phyloP scores from a whole-genome alignment of 495 filamentous ascomycete species.

The Penicillium cinerascens region DNA sequence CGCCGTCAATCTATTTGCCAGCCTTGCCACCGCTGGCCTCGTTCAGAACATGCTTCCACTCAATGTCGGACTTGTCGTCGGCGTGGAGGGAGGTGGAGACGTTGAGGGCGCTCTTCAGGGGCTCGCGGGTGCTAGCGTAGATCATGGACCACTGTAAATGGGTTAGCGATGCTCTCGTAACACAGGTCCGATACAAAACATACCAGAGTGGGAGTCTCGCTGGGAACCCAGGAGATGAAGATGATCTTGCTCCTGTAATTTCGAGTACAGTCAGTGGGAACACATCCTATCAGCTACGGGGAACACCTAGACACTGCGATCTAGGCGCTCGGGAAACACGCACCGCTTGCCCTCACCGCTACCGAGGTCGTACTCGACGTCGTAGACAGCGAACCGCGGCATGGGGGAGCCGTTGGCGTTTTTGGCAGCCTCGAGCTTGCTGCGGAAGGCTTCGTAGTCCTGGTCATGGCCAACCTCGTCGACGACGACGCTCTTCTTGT shows the following conservation, averaged over 20 bases:
- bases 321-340: constrained; percentile 5
- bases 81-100: constrained; percentile 83
- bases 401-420: constrained; percentile 61
- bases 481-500: constrained; percentile 86
- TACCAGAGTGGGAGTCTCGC: constrained; percentile 78
- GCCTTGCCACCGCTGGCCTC: constrained; percentile 75
- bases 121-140: constrained; percentile 93
- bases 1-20: constrained; percentile 33
- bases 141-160: constrained; percentile 66
- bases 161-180: constrained; percentile 21
- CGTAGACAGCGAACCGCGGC: constrained; percentile 91
- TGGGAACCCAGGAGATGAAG: constrained; percentile 91
- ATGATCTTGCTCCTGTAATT: constrained; percentile 82
- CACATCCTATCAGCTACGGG: background rate
- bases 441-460: constrained; percentile 74
- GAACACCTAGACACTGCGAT: background rate
- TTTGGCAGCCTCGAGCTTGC: constrained; percentile 68
- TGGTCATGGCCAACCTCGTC: constrained; percentile 63
- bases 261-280: constrained; percentile 10
- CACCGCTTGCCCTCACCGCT: constrained; percentile 81
- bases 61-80: constrained; percentile 87
- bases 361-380: constrained; percentile 78
- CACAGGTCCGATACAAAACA: constrained; percentile 28
- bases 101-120: constrained; percentile 81
- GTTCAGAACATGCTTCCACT: constrained; percentile 72